phyloP scores from a whole-genome alignment of 495 filamentous ascomycete species.

The Alectoria sarmentosa region DNA sequence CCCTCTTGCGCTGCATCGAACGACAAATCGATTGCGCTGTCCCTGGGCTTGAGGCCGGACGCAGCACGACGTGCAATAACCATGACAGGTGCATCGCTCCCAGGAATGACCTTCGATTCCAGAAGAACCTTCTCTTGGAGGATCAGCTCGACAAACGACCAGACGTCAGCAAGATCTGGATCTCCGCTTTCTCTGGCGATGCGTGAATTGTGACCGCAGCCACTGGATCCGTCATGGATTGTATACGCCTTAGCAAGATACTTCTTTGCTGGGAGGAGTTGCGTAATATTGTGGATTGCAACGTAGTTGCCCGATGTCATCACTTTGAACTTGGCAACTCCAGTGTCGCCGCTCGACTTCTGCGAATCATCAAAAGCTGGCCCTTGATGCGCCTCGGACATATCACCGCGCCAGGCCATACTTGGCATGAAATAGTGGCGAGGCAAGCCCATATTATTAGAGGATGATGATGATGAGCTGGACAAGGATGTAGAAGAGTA shows the following conservation, averaged over 20 bases:
- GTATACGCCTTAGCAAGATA: conserved; percentile 74
- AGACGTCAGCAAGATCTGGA: conserved; percentile 71
- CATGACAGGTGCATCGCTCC: conserved; percentile 48
- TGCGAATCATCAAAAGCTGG: conserved; percentile 50
- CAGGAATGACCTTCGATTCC: conserved; percentile 47
- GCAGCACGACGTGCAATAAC: conserved; percentile 43
- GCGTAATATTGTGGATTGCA: conserved; percentile 60
- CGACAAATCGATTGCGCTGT: conserved; percentile 34
- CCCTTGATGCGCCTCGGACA: conserved; percentile 40
- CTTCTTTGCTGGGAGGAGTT: conserved; percentile 67
- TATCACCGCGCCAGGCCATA: conserved; percentile 46
- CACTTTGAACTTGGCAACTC: conserved; percentile 30
- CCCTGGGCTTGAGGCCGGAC: conserved; percentile 27
- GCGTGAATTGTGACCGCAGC: conserved; percentile 75
- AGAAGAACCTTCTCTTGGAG: conserved; percentile 68
- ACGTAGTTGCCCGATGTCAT: conserved; percentile 47
- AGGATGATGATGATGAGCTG: conserved; percentile 65
- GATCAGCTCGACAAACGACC: conserved; percentile 72
- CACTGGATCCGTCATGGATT: conserved; percentile 69
- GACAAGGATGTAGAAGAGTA: conserved; percentile 61
- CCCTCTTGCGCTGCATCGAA: conserved; percentile 27
- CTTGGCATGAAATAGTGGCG: conserved; percentile 42
- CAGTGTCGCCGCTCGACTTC: conserved; percentile 42
- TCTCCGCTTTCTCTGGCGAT: conserved; percentile 69
- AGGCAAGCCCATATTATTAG: conserved; percentile 45